phyloP scores from a whole-genome alignment of 768 basidiomycete species.

The Serendipita sp. region DNA sequence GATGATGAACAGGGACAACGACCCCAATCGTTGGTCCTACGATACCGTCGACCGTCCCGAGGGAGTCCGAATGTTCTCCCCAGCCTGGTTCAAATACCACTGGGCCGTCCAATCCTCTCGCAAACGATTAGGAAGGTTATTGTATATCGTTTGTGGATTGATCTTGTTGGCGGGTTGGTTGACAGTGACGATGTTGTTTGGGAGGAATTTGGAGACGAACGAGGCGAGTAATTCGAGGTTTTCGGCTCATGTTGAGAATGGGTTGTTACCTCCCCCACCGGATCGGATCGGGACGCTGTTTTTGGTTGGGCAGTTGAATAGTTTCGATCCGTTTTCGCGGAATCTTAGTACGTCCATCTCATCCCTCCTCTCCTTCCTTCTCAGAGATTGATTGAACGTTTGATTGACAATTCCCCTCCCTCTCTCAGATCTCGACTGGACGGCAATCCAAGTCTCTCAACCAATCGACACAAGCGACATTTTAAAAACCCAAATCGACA shows the following conservation, averaged over 20 bases:
- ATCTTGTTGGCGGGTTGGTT: neutral
- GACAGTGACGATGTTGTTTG: neutral
- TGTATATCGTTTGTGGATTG: neutral
- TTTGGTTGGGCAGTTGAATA: neutral
- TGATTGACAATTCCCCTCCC: too few species aligned
- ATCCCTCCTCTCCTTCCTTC: neutral
- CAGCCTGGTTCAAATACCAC: neutral
- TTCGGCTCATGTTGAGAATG: neutral
- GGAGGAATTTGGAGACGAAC: neutral
- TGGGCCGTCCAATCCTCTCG: neutral
- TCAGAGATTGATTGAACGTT: too few species aligned
- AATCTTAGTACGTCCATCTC: neutral
- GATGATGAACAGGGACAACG: neutral
- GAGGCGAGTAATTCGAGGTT: neutral
- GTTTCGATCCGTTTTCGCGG: neutral
- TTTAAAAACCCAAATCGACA: neutral
- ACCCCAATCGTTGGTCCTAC: neutral
- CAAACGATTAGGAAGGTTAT: neutral
- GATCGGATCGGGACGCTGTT: neutral
- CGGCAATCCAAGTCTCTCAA: neutral
- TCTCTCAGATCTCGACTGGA: neutral
- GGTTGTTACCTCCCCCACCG: neutral
- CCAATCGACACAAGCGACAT: neutral
- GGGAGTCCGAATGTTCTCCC: neutral
- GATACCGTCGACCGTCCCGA: neutral